Base-by-base conservation (phyloP, 176 grass and related monocot genomes). In the Typha latifolia region DNA sequence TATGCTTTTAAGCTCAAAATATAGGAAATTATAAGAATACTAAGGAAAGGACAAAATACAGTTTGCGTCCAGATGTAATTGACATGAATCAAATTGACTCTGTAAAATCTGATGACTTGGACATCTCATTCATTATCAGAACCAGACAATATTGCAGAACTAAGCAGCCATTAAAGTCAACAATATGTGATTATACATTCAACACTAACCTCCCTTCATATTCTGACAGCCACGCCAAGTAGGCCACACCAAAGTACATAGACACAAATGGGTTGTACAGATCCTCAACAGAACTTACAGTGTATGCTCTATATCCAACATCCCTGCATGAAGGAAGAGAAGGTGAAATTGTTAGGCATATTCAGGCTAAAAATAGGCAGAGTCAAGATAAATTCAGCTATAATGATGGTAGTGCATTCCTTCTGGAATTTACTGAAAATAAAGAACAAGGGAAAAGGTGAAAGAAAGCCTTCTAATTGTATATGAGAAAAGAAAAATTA, bases 261-360 rank as follows among this genome's bases (percentile, higher is more conserved):
- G 93, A 97, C 71, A 85, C 85, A 80, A 97, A 92, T 75, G 93
- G 93, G 83, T 92, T 97, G 81, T 92, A 97, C 18, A 97, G 69
- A 71, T 97, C 85, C 64, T 97, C 93, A 31, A 97, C 85, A 26
- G 88, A 91, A 14, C 14, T 82, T 6, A 97, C 81, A 70, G 63
- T 76, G 66, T 97, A 92, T 16, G 66, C 83, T 64, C 75, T 91
- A 78, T 78, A 78, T 18, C 85, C 76, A 67, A 84, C 76, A 80
- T 92, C 93, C 68, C 93, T 97, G 70, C 72, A 74, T 8, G 68
- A 56, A 56, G 52, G 52, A 47, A 19, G 10, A 37, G 1, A 64
- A 23, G 62, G 62, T 14, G 26, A 29, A 31, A 26, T 47, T 51
- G 47, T 23, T 14, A 64, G 32, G 47, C 23, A 64, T 64, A 43